These are phyloP conservation scores for Bruguiera parviflora DNA, from an alignment of 345 rosid genomes.

Conservation along the genomic window DNA sequence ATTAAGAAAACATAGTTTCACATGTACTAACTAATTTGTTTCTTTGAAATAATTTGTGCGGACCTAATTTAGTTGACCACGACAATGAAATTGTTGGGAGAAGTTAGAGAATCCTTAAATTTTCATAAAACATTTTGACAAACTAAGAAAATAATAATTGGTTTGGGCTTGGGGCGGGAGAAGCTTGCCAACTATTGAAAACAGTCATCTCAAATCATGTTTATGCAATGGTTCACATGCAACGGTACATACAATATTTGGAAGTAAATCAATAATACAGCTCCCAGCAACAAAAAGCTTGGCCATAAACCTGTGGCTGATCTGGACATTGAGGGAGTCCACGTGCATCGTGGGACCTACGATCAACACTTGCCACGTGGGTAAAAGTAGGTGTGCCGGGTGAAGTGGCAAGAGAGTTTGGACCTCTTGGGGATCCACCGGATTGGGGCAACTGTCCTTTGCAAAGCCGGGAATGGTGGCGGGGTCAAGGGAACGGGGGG, in stretches of 20 bases:
- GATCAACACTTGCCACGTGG: constrained; percentile 20
- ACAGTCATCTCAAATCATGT: constrained; percentile 11
- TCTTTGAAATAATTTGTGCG: no score
- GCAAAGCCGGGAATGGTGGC: neutral
- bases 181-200: constrained; percentile 1
- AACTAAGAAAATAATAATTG: no score
- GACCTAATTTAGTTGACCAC: no score
- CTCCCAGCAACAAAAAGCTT: neutral
- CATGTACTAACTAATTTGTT: no score
- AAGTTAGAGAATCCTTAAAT: no score
- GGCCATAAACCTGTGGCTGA: constrained; percentile 18
- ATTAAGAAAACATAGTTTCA: neutral
- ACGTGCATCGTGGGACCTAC: constrained; percentile 14
- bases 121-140: no score
- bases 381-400: neutral
- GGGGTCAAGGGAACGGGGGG: constrained; percentile 12
- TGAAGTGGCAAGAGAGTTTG: constrained; percentile 17
- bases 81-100: no score
- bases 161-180: no score
- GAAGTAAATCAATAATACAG: neutral
- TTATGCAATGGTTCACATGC: neutral
- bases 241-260: neutral
- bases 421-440: neutral
- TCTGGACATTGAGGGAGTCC: constrained; percentile 16
- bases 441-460: constrained; percentile 13